Conservation (phyloP, 345 rosid species). For the Balakata baccata region DNA sequence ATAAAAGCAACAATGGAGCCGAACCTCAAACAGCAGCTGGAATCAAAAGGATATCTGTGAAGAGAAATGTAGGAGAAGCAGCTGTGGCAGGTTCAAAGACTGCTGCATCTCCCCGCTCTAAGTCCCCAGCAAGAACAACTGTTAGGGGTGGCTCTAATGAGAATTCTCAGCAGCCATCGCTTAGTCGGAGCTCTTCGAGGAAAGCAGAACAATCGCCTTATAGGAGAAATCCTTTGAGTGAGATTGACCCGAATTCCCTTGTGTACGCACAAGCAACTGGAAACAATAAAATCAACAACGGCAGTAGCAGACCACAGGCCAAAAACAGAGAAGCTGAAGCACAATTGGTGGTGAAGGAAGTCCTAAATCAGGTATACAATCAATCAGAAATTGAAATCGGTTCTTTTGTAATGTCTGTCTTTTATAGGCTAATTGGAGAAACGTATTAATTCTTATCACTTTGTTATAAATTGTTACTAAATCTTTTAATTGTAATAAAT, state of each 20-base stretch:
- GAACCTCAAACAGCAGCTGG: constrained; percentile 19
- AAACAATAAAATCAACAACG: constrained; percentile 22
- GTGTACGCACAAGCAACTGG: constrained; percentile 40
- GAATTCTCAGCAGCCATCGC: constrained; percentile 47
- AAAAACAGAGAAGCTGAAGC: constrained; percentile 29
- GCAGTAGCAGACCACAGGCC: constrained; percentile 25
- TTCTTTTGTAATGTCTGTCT: not conserved
- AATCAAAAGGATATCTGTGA: constrained; percentile 57
- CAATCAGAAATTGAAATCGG: not conserved
- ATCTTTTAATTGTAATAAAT: too few relatives aligned
- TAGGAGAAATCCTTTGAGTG: constrained; percentile 67
- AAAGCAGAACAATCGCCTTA: constrained; percentile 81
- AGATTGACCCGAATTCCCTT: constrained; percentile 57
- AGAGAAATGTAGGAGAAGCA: constrained; percentile 52
- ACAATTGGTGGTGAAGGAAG: constrained; percentile 31
- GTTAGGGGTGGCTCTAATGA: constrained; percentile 25
- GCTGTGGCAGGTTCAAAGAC: constrained; percentile 24
- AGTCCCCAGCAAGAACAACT: constrained; percentile 59
- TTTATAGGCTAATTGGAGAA: too few relatives aligned
- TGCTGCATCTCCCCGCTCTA: constrained; percentile 76
- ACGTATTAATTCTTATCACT: too few relatives aligned
- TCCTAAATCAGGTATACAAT: constrained; percentile 33
- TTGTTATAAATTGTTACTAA: too few relatives aligned
- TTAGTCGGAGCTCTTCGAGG: constrained; percentile 64
- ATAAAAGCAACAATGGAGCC: constrained; percentile 42